Evolutionary conservation across 208 protist genomes (phyloP).

Genomic region (Trichomonas vaginalis): DNA sequence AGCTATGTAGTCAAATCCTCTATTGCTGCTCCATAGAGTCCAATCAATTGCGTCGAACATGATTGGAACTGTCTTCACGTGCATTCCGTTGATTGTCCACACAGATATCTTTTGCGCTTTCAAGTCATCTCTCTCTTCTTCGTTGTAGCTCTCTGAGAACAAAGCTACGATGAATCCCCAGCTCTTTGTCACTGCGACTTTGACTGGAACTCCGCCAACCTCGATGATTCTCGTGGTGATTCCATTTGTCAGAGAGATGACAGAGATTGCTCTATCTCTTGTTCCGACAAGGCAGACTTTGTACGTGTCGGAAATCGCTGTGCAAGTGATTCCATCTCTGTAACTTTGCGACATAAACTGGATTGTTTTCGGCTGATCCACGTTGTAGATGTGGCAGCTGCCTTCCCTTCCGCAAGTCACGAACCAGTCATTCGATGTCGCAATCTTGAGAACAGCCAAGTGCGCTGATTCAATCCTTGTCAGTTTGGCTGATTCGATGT

Average conservation of each 20-base stretch:
- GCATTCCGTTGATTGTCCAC: not conserved
- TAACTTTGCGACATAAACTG: not conserved
- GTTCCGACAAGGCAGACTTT: not conserved
- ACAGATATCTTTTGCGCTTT: not conserved
- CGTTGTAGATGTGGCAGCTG: not conserved
- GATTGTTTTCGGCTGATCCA: not conserved
- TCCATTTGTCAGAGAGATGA: not conserved
- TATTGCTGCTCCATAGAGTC: not conserved
- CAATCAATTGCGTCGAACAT: not conserved
- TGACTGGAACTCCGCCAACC: not conserved
- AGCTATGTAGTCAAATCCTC: not conserved
- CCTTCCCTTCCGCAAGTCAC: not conserved
- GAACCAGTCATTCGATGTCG: not conserved
- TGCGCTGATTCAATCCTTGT: not conserved
- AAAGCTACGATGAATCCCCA: not conserved
- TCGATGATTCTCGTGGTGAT: not conserved
- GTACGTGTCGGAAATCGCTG: not conserved
- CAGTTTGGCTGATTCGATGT: not conserved
- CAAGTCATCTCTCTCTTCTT: not conserved
- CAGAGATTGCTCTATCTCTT: not conserved
- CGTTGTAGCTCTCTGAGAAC: not conserved
- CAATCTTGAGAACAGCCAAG: not conserved
- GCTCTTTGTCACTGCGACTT: not conserved
- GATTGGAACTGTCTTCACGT: not conserved
- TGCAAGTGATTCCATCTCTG: not conserved